These are phyloP conservation scores for Russula ochroleuca DNA, from an alignment of 768 basidiomycete species.

Conservation along the genomic window DNA sequence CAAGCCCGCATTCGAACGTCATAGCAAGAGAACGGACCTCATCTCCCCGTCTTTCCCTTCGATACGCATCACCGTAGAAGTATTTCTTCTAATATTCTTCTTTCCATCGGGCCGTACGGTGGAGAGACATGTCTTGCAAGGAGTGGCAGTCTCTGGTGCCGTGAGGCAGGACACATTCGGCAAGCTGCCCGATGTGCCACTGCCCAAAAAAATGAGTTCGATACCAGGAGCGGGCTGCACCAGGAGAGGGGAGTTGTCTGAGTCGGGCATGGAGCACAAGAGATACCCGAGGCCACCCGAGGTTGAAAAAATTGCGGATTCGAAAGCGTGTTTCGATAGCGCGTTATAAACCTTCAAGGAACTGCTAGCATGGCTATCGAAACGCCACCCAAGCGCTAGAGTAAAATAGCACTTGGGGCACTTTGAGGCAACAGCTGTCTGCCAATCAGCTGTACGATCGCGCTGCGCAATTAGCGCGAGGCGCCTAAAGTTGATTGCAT, in stretches of 20 bases:
- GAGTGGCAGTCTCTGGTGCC: constrained; percentile 45
- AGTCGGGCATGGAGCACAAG: constrained; percentile 3
- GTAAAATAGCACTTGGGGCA: not conserved
- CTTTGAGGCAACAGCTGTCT: not conserved
- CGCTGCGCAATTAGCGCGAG: not conserved
- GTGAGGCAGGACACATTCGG: constrained; percentile 76
- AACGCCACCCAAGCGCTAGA: not conserved
- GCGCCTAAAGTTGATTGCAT: constrained; percentile 1
- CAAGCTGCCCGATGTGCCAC: constrained; percentile 71
- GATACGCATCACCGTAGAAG: constrained; percentile 61
- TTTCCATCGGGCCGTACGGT: constrained; percentile 65
- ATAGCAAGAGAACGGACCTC: constrained; percentile 45
- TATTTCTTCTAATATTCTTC: constrained; percentile 84
- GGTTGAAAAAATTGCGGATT: not conserved
- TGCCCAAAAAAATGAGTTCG: constrained; percentile 80
- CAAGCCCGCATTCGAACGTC: not conserved
- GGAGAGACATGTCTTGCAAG: constrained; percentile 64
- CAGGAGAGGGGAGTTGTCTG: not conserved
- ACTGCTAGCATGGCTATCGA: not conserved
- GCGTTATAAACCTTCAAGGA: not conserved
- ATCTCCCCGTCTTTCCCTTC: constrained; percentile 37
- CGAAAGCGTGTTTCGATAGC: not conserved
- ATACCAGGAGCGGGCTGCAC: constrained; percentile 29
- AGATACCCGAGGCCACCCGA: not conserved
- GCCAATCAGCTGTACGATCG: not conserved